Percentiles rank a stretch among this genome's conserved stretches.
Evolutionary conservation across 495 filamentous ascomycete species (phyloP).

Genomic region (Penicillium diatomitis): DNA sequence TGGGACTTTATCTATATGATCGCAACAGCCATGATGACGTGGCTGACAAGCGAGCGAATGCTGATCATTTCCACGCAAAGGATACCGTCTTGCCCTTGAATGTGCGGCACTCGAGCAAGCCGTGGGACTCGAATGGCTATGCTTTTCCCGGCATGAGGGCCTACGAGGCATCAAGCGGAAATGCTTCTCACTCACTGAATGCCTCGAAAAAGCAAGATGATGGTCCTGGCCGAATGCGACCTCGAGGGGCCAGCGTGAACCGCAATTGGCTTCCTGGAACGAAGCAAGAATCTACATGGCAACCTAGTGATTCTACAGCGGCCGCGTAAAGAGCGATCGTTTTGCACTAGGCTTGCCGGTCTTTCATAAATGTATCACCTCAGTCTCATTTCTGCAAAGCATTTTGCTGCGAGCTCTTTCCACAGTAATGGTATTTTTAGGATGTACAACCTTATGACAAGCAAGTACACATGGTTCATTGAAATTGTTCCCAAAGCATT

Average conservation of each 20-base stretch:
- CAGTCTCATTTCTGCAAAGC: no score
- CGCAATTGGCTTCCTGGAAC: conserved; percentile 62
- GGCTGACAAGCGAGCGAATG: conserved; percentile 60
- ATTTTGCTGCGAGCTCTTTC: no score
- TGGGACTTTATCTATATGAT: conserved; percentile 94
- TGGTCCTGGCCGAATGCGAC: conserved; percentile 37
- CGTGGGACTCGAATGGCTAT: conserved; percentile 36
- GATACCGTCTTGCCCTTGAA: conserved; percentile 65
- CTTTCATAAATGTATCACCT: not conserved
- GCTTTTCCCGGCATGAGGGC: conserved; percentile 24
- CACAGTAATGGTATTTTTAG: no score
- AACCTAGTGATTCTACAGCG: conserved; percentile 36
- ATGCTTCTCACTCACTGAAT: conserved; percentile 20
- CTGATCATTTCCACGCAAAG: conserved; percentile 47
- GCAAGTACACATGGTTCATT: no score
- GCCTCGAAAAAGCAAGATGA: conserved; percentile 55
- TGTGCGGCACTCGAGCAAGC: conserved; percentile 23
- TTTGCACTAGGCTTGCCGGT: not conserved
- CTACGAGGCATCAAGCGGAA: conserved; percentile 17
- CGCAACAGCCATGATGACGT: conserved; percentile 77
- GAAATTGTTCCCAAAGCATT: no score
- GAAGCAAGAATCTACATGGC: conserved; percentile 76
- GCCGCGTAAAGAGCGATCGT: conserved; percentile 2
- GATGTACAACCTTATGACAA: no score
- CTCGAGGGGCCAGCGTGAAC: conserved; percentile 48